phyloP scores from a whole-genome alignment of 2,329 filamentous ascomycete genomes.

The Albifimbria verrucaria region DNA sequence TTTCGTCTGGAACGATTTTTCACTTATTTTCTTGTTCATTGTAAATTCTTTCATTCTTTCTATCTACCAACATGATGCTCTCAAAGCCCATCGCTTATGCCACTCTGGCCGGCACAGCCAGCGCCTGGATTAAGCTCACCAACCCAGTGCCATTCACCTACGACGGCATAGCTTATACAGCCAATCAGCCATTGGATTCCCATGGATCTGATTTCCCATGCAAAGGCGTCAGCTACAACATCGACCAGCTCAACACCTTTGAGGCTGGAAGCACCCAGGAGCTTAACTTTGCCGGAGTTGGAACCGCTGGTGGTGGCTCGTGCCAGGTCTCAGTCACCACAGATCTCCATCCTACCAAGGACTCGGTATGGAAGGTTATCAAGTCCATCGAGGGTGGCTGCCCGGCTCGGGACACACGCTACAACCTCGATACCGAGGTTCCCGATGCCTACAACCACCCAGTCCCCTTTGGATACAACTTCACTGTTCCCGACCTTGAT shows the following conservation, averaged over 20 bases:
- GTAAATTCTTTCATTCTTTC: not conserved
- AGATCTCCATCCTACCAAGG: slow-evolving; percentile 30
- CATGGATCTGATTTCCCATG: slow-evolving; percentile 68
- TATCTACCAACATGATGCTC: not conserved
- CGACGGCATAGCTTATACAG: not conserved
- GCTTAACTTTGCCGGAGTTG: slow-evolving; percentile 51
- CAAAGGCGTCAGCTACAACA: slow-evolving; percentile 49
- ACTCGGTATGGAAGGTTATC: not conserved
- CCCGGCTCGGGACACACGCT: slow-evolving; percentile 24
- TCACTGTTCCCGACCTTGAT: slow-evolving; percentile 50
- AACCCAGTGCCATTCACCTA: not conserved
- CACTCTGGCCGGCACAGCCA: not conserved
- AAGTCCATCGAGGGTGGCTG: slow-evolving; percentile 14
- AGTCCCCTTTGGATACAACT: slow-evolving; percentile 33
- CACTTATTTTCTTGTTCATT: not conserved
- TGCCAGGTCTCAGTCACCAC: slow-evolving; percentile 62
- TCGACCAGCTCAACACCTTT: slow-evolving; percentile 43
- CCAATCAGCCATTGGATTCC: slow-evolving; percentile 46
- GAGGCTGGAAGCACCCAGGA: slow-evolving; percentile 48
- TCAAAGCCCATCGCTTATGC: not conserved
- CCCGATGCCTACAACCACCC: not conserved
- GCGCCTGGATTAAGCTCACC: not conserved
- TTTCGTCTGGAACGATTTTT: not conserved
- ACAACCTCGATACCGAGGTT: not conserved
- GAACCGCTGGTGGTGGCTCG: slow-evolving; percentile 54